Evolutionary conservation across 1,284 basidiomycete genomes (phyloP), one percentile per base, ranked within the genome.

Genomic region (Leccinum colubrinum): DNA sequence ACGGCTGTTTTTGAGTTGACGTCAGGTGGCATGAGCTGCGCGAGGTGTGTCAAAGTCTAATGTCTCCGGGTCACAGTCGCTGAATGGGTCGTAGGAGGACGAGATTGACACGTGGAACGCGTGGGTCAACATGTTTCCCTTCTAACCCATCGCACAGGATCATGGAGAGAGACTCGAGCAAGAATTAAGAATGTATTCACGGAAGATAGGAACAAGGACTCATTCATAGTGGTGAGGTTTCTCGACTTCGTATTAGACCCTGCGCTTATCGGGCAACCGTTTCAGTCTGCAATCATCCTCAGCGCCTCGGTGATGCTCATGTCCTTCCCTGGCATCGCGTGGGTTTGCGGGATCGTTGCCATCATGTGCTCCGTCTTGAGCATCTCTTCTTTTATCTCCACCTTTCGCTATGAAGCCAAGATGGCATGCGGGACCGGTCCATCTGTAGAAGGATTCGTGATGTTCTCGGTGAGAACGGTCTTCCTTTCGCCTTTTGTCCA

Each of bases 81-180:
- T 50, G 15, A 48, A 27, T 43, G 27, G 50, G 55, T 30, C 48
- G 6, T 14, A 90, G 84, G 88, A 93, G 75, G 88, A 91, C 70
- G 89, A 92, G 72, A 83, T 92, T 50, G 87, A 89, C 57, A 82
- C 82, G 22, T 93, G 91, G 91, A 93, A 93, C 74, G 73, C 72
- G 87, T 90, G 63, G 6, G 55, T 39, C 33, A n/a, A 14, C 17
- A 4, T 15, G 20, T 27, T n/a, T 41, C 15, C 22, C 35, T 25
- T 39, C 12, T 39, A 11, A 17, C 20, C n/a, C 20, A 15, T 20
- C 39, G n/a, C n/a, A 2, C 62, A 89, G 86, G 20, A 91, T 90
- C 68, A 63, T 92, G 30, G 30, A 58, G 73, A 70, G 25, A 78
- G 83, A 33, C 74, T 93, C 14, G 86, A 84, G 65, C 71, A 79